Conservation (phyloP, 352 stramenopile genomes). For the Globisporangium abappressorium region DNA sequence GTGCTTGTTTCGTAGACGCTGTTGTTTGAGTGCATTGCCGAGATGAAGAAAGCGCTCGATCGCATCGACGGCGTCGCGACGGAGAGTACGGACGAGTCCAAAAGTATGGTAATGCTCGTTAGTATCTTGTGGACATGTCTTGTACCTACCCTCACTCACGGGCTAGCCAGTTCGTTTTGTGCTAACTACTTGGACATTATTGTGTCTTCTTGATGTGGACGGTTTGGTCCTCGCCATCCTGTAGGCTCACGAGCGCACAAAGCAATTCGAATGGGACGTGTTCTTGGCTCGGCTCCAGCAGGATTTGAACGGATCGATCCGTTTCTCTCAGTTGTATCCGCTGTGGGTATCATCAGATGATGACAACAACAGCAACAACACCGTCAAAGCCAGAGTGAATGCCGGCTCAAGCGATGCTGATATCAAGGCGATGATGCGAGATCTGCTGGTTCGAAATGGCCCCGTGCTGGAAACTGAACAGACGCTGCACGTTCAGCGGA, state of each 20-base stretch:
- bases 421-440: conserved; percentile 15
- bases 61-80: conserved; percentile 26
- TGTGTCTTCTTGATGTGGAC: background rate
- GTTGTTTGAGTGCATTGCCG: conserved; percentile 37
- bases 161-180: background rate
- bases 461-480: conserved; percentile 20
- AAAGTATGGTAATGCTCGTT: conserved; percentile 40
- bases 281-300: conserved; percentile 36
- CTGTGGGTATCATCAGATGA: background rate
- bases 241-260: conserved; percentile 8
- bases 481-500: conserved; percentile 19
- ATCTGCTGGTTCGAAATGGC: conserved; percentile 25
- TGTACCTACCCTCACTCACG: background rate
- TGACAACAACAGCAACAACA: background rate
- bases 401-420: background rate
- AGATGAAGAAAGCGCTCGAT: conserved; percentile 38
- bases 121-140: no score
- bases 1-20: conserved; percentile 17
- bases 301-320: conserved; percentile 21
- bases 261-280: conserved; percentile 28
- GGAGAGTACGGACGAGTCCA: conserved; percentile 26
- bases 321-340: conserved; percentile 25
- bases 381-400: background rate
- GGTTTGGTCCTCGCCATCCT: background rate
- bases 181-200: background rate